Evolutionary conservation across 768 basidiomycete species (phyloP), one percentile per base, ranked within the genome.

Genomic region (Heimioporus sp.): DNA sequence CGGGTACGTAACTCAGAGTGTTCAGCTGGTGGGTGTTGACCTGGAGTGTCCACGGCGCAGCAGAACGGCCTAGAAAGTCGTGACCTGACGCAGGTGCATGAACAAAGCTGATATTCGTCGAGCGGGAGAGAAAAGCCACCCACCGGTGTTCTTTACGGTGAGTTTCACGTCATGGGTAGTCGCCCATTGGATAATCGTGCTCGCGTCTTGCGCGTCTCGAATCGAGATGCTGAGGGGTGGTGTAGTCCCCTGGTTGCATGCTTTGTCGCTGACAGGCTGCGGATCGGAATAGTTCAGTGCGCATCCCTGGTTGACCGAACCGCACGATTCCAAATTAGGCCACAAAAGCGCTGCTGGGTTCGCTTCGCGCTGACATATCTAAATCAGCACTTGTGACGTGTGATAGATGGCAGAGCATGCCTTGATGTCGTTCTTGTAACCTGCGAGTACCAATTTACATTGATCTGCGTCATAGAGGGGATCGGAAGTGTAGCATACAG

Each of bases 71-170:
- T 7, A 49, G 51, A 38, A n/a, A n/a, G 24, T 24, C 24, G 24
- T 24, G 24, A 24, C 24, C 24, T 24, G 24, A 5, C 24, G 5
- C 24, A 24, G 24, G 24, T 5, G 24, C 24, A 24, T 24, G 5
- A 24, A 24, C 8, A n/a, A 4, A 43, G 10, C 5, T 35, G 2
- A 41, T 11, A 24, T n/a, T 48, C 16, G 24, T 24, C 24, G 19
- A 40, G 16, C 7, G 5, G 24, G 20, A 32, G 16, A 31, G 3
- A 42, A 35, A 16, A 10, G 24, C 2, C 39, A 39, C 16, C 9
- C 15, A 63, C 63, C 63, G n/a, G 63, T 65, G 10, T 60, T 65
- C 49, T 55, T 65, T 1, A 60, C 36, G 10, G 58, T 60, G 13
- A 65, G 31, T 38, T 65, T 65, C 16, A 65, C 40, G 0, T 56